A percentile compares a stretch with the other conserved stretches of the same genome.
Evolutionary conservation across 495 filamentous ascomycete genomes (phyloP).

Genomic region (Aspergillus leporis): DNA sequence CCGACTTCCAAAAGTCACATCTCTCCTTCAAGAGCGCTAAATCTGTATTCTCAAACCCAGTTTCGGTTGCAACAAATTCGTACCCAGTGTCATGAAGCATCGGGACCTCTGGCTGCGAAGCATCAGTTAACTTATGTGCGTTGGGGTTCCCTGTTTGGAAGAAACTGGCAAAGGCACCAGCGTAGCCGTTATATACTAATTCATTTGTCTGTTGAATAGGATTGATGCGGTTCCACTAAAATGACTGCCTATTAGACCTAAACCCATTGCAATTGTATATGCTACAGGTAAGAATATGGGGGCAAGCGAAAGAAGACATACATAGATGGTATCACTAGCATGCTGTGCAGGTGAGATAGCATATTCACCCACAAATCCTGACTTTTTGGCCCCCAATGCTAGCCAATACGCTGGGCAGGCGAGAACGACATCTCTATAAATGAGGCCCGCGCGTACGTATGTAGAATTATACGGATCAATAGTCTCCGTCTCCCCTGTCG

Average conservation of each 20-base stretch:
- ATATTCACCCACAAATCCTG: conserved; percentile 58
- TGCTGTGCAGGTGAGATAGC: conserved; percentile 59
- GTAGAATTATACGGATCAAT: conserved; percentile 46
- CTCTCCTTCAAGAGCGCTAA: conserved; percentile 41
- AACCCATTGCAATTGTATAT: background rate
- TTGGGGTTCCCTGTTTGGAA: conserved; percentile 61
- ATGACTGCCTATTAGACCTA: background rate
- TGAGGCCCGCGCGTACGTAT: conserved; percentile 49
- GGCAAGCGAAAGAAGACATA: conserved; percentile 25
- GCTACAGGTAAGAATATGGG: conserved; percentile 13
- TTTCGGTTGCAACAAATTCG: conserved; percentile 51
- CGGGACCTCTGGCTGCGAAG: conserved; percentile 46
- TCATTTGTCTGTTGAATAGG: conserved; percentile 52
- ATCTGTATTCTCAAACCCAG: conserved; percentile 42
- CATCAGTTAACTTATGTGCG: conserved; percentile 54
- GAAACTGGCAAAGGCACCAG: conserved; percentile 61
- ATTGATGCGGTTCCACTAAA: conserved; percentile 58
- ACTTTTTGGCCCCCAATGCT: conserved; percentile 41
- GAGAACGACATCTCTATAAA: conserved; percentile 60
- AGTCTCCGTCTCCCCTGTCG: conserved; percentile 41
- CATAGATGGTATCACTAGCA: conserved; percentile 58
- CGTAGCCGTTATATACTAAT: conserved; percentile 56
- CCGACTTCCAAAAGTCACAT: conserved; percentile 56
- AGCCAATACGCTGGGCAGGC: conserved; percentile 62
- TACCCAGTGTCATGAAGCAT: conserved; percentile 32